Evolutionary conservation across 2,329 filamentous ascomycete species (phyloP).

Genomic region (Diaporthe batatas): DNA sequence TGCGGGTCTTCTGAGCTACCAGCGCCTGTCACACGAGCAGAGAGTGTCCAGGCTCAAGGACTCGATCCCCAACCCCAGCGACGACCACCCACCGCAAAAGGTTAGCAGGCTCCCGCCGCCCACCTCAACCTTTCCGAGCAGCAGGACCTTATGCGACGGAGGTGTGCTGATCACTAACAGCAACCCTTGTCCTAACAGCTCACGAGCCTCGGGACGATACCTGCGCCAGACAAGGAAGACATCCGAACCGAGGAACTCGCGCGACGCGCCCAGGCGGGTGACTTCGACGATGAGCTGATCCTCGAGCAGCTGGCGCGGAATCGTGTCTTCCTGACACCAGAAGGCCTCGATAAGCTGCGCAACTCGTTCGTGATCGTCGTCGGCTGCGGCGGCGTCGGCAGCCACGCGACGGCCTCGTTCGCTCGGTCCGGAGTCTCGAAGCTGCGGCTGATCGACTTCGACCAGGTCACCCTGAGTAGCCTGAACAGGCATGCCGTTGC

Average conservation of each 20-base stretch:
- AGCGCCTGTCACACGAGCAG: slow-evolving; percentile 68
- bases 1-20: slow-evolving; percentile 72
- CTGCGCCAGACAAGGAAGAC: slow-evolving; percentile 70
- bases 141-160: slow-evolving; percentile 43
- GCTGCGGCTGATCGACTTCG: slow-evolving; percentile 93
- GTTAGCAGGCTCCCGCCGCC: slow-evolving; percentile 47
- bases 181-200: slow-evolving; percentile 58
- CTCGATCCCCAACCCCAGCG: slow-evolving; percentile 64
- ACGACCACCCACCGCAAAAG: slow-evolving; percentile 53
- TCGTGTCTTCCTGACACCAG: slow-evolving; percentile 87
- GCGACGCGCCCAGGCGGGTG: slow-evolving; percentile 70
- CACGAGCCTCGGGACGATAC: slow-evolving; percentile 69
- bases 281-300: slow-evolving; percentile 84
- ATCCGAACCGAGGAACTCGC: slow-evolving; percentile 70
- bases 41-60: slow-evolving; percentile 69
- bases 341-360: slow-evolving; percentile 84
- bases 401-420: slow-evolving; percentile 88
- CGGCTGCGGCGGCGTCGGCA: slow-evolving; percentile 94
- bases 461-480: slow-evolving; percentile 95
- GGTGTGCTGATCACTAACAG: slow-evolving; percentile 42
- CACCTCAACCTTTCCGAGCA: neutral
- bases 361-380: slow-evolving; percentile 89
- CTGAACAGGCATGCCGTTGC: slow-evolving; percentile 97
- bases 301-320: slow-evolving; percentile 95
- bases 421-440: slow-evolving; percentile 90